These are phyloP conservation scores for Myxozyma nipponensis DNA, from an alignment of 805 yeast genomes.

Conservation along the genomic window DNA sequence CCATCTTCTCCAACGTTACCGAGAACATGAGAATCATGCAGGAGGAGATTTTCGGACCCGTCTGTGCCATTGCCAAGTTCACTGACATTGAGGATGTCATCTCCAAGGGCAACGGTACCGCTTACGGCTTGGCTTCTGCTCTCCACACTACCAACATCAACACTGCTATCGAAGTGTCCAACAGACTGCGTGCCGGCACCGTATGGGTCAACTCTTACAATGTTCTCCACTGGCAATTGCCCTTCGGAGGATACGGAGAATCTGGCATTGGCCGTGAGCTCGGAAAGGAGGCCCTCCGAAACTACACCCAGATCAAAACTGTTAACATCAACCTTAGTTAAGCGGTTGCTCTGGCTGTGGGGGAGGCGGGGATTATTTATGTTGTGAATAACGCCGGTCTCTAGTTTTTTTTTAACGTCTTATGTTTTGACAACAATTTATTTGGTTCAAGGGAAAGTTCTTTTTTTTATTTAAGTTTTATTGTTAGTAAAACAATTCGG, in stretches of 20 bases:
- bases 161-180: constrained; percentile 71
- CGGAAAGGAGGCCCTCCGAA: constrained; percentile 66
- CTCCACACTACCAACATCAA: constrained; percentile 72
- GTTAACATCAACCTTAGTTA: constrained; percentile 60
- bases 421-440: no score
- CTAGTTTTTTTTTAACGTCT: no score
- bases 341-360: no score
- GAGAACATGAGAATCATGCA: constrained; percentile 70
- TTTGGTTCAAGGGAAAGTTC: not conserved
- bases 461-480: not conserved
- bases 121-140: constrained; percentile 89
- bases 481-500: no score
- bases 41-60: constrained; percentile 96
- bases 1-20: constrained; percentile 77
- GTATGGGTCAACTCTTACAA: constrained; percentile 90
- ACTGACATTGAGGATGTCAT: constrained; percentile 78
- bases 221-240: constrained; percentile 62
- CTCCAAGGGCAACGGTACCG: constrained; percentile 69
- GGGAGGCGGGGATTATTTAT: no score
- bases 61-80: constrained; percentile 79
- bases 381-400: not conserved
- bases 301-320: constrained; percentile 72
- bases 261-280: constrained; percentile 80
- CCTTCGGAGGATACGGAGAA: constrained; percentile 78
- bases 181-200: constrained; percentile 78